Base-by-base conservation (phyloP, 2,329 filamentous ascomycete genomes). In the Venturia oleaginea region DNA sequence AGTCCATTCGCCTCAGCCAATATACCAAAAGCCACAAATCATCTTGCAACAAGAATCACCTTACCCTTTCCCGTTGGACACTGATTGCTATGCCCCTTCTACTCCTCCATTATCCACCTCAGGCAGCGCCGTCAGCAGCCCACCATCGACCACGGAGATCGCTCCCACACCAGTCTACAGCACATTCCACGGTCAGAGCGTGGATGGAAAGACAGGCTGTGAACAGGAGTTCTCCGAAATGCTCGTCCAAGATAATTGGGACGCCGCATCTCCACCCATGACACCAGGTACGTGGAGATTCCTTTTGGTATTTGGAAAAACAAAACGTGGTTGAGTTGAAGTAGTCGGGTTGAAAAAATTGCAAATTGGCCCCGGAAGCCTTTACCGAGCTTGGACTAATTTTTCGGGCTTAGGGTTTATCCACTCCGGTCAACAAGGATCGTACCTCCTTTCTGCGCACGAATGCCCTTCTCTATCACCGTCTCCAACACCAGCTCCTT, bases 21-120 rank as follows among this genome's bases (percentile, higher is more conserved):
- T 88, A 71, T 83, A 84, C 71, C 86, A 91, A 74, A 92, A 91
- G 84, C 87, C 91, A 4, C 83, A 85, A 54, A 90, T 94, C 73
- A 75, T 87, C 64, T 77, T 86, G 68, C 82, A 85, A 71, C 82
- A 86, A 64, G 82, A 84, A 65, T 76, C 78, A 22, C 77, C 78
- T 69, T 84, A 76, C 76, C 77, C 74, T 70, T 77, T 74, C 72
- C 81, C 91, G 71, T 78, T 96, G 68, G 89, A 96, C 76, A 91
- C 90, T 19, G 88, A 92, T 70, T 84, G 89, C 70, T 76, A 78
- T 37, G 85, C 88, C 72, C 92, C 92, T 40, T 87, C 91, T 8
- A 97, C 92, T 24, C 92, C 92, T 60, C 89, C 92, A 57, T 83
- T 97, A 71, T 96, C 92, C 30, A 87, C 89, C 2, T 88, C 91